Evolutionary conservation across 2,329 filamentous ascomycete species (phyloP), one percentile per base, ranked within the genome.

Genomic region (Blastomyces emzantsi): DNA sequence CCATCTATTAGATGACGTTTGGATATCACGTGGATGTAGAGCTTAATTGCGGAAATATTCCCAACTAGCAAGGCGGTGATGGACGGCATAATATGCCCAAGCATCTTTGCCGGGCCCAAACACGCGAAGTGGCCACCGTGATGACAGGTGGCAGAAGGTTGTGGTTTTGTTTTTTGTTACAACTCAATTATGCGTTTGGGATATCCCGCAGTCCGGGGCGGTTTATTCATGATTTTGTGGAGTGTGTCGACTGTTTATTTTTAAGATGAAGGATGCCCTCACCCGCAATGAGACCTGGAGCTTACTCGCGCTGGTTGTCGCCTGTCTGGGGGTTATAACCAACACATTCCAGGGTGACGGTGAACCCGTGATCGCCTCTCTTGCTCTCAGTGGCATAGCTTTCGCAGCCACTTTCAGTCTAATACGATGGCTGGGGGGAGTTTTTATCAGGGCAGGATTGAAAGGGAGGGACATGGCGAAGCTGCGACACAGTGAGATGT

Each of bases 391-490:
- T 71, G 85, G 88, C 28, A 81, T 96, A 68, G 92, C 90, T 45
- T 99, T 96, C 74, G 82, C 87, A 3, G 85, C 88, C 58, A 87
- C 87, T 65, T 97, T 90, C 76, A 86, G 90, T 71, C 85, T 97
- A 79, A 93, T 97, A 76, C 83, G 89, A 80, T 97, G 93, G 93
- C 88, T 97, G 6, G 93, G 93, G 1, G 87, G 90, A 63, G 88
- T 89, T 1, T 97, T 99, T 75, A 87, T 97, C 74, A 87, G 85
- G 69, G 90, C 90, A 47, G 94, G 93, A 19, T 84, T 97, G 73
- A 94, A 92, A 74, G 94, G 94, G 63, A 89, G 85, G 71, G 94
- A 99, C 75, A 82, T 97, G 81, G 88, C 89, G 73, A 99, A 92
- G 76, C 78, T 83, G 64, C 85, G 86, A 70, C 85, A 85, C 68